Conservation (phyloP, 2,329 filamentous ascomycete genomes). For the Herpotrichia juniperi region DNA sequence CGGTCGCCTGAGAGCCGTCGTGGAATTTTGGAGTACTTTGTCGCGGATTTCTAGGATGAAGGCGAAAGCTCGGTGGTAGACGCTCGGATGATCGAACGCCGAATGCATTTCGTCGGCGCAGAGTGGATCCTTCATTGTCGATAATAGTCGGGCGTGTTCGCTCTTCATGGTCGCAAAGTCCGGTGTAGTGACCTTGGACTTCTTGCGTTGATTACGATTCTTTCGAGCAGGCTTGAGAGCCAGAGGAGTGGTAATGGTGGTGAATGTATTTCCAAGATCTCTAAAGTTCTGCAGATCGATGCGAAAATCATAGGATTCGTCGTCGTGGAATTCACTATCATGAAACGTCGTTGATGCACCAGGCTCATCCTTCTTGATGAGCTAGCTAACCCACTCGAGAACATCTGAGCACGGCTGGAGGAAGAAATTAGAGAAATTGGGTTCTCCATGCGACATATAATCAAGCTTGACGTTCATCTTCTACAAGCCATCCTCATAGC, state of each 20-base stretch:
- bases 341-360: background rate
- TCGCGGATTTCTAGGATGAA: slow-evolving; percentile 14
- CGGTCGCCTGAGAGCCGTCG: slow-evolving; percentile 6
- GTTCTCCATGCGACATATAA: slow-evolving; percentile 19
- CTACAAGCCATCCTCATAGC: slow-evolving; percentile 25
- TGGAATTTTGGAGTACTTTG: slow-evolving; percentile 14
- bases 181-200: slow-evolving; percentile 8
- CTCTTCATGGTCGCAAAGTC: slow-evolving; percentile 9
- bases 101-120: slow-evolving; percentile 18
- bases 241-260: slow-evolving; percentile 5
- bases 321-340: slow-evolving; percentile 11
- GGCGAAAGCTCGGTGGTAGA: slow-evolving; percentile 20
- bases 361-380: slow-evolving; percentile 2
- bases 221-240: background rate
- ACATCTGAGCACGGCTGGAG: slow-evolving; percentile 7
- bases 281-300: slow-evolving; percentile 20
- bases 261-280: slow-evolving; percentile 11
- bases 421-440: slow-evolving; percentile 24
- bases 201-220: slow-evolving; percentile 3
- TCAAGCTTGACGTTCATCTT: slow-evolving; percentile 17
- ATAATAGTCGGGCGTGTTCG: slow-evolving; percentile 10
- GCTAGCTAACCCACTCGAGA: slow-evolving; percentile 14
- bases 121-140: slow-evolving; percentile 10
- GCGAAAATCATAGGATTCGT: slow-evolving; percentile 13
- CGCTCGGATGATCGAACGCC: slow-evolving; percentile 26